Percentiles rank a stretch among this genome's conserved stretches.
Conservation (phyloP, 441 rosid species). For the Populus trichocarpa region DNA sequence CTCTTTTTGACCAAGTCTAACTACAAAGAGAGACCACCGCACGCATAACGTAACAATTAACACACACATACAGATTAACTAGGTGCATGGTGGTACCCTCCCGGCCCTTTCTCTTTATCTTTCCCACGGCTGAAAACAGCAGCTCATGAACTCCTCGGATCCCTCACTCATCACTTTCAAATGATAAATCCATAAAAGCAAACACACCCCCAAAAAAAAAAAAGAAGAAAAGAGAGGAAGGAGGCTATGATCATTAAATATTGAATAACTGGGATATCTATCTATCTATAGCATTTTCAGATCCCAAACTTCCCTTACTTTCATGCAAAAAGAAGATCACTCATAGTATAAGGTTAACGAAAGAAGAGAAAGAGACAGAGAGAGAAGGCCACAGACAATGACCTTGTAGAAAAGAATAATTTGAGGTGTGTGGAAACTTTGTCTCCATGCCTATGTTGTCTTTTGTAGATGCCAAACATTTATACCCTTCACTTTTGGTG, state of each 20-base stretch:
- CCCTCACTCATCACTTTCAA: slow-evolving; percentile 27
- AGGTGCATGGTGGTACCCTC: background rate
- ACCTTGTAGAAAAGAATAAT: slow-evolving; percentile 26
- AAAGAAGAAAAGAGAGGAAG: background rate
- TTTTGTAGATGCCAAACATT: slow-evolving; percentile 33
- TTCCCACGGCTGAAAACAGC: slow-evolving; percentile 9
- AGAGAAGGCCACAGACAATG: slow-evolving; percentile 19
- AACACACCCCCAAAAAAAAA: background rate
- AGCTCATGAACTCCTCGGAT: slow-evolving; percentile 46
- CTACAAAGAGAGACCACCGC: background rate
- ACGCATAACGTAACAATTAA: background rate
- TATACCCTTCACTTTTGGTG: slow-evolving; percentile 18
- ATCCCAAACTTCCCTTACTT: slow-evolving; percentile 53
- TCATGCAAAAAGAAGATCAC: slow-evolving; percentile 31
- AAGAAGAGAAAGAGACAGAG: background rate
- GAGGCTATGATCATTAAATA: slow-evolving; percentile 1
- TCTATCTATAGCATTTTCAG: slow-evolving; percentile 15
- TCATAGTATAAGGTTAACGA: background rate
- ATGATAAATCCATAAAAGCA: slow-evolving; percentile 8
- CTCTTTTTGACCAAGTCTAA: background rate
- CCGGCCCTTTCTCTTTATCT: background rate
- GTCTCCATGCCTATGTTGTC: slow-evolving; percentile 41
- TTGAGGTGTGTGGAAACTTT: slow-evolving; percentile 38
- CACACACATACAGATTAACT: background rate
- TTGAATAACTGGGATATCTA: background rate